Evolutionary conservation across 78 protist genomes (phyloP).

Genomic region (Diacronema lutheri): DNA sequence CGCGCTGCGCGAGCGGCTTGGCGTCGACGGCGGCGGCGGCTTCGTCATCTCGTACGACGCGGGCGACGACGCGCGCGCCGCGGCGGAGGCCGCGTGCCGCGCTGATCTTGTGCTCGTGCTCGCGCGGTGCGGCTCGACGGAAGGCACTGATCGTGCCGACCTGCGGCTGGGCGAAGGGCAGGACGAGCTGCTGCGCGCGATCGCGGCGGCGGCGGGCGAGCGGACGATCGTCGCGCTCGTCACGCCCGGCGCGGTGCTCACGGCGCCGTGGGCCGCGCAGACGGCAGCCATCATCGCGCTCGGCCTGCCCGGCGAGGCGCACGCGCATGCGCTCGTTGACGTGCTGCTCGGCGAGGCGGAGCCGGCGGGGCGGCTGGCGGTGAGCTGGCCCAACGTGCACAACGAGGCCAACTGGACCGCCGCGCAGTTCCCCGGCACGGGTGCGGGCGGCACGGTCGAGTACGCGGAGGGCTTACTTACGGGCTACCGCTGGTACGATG

Average conservation of each 20-base stretch:
- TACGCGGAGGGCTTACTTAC: constrained; percentile 57
- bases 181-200: constrained; percentile 16
- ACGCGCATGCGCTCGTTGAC: constrained; percentile 44
- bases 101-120: constrained; percentile 44
- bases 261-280: constrained; percentile 38
- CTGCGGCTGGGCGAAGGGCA: constrained; percentile 11
- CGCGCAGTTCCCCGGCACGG: constrained; percentile 20
- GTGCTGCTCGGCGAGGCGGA: constrained; percentile 47
- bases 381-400: constrained; percentile 35
- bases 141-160: constrained; percentile 48
- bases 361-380: constrained; percentile 56
- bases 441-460: not conserved
- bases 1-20: not conserved
- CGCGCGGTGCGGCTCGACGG: constrained; percentile 2
- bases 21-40: no score
- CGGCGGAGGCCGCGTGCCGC: not conserved
- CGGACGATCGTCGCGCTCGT: constrained; percentile 10
- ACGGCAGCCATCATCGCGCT: not conserved
- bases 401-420: constrained; percentile 12
- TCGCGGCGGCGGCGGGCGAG: not conserved
- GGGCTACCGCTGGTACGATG: constrained; percentile 60
- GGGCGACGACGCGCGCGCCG: not conserved
- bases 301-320: constrained; percentile 57
- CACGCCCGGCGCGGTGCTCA: constrained; percentile 54
- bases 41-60: not conserved